Percentiles rank a stretch among this genome's conserved stretches.
phyloP scores from a whole-genome alignment of 257 asterid genomes.

The Solanum clarkiae region DNA sequence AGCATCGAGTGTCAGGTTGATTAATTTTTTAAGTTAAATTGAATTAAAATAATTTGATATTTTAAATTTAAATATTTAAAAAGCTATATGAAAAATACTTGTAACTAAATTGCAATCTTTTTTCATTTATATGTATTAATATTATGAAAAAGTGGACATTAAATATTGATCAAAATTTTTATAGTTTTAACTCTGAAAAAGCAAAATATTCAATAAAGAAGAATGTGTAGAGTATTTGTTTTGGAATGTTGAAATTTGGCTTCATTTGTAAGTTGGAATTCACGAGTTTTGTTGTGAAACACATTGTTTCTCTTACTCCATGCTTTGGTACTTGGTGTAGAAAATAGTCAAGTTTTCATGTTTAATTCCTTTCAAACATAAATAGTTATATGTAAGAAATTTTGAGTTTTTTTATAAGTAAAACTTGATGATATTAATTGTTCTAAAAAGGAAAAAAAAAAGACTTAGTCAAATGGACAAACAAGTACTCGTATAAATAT shows the following conservation, averaged over 20 bases:
- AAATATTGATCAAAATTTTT: too few species aligned
- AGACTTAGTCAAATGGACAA: neutral
- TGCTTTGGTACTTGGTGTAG: neutral
- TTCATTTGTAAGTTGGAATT: neutral
- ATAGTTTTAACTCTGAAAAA: neutral
- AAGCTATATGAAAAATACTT: too few species aligned
- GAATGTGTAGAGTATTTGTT: neutral
- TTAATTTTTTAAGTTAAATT: too few species aligned
- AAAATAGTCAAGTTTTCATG: neutral
- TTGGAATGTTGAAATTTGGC: neutral
- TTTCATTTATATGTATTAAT: too few species aligned
- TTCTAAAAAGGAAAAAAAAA: neutral
- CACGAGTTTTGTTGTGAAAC: neutral
- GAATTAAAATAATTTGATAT: too few species aligned
- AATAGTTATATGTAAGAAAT: neutral
- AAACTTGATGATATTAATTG: neutral
- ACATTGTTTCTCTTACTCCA: neutral
- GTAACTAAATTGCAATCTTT: too few species aligned
- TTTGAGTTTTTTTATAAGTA: neutral
- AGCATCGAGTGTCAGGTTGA: too few species aligned
- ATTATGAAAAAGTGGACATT: too few species aligned
- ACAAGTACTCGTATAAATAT: neutral
- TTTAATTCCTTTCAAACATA: neutral
- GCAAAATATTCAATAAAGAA: neutral
- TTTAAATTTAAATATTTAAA: too few species aligned